A percentile compares a stretch with the other conserved stretches of the same genome.
phyloP scores from a whole-genome alignment of 2,329 filamentous ascomycete genomes.

The Tolypocladium guangdongense region DNA sequence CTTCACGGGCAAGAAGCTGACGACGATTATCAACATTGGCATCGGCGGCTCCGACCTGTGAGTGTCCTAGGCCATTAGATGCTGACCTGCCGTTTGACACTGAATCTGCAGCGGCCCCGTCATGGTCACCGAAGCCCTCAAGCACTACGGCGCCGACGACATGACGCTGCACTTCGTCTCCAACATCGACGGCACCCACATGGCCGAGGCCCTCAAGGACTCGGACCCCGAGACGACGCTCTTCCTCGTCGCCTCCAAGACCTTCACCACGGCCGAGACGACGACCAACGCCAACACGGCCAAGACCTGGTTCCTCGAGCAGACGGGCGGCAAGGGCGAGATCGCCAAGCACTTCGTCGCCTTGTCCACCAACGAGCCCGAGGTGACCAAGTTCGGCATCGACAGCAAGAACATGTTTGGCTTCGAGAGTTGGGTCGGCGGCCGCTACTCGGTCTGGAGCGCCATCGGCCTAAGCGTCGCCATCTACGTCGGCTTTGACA shows the following conservation, averaged over 20 bases:
- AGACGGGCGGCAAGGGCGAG: constrained; percentile 62
- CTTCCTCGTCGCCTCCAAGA: constrained; percentile 97
- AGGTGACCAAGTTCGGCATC: constrained; percentile 98
- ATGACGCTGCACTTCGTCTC: constrained; percentile 95
- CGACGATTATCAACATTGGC: constrained; percentile 92
- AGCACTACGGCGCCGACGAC: constrained; percentile 79
- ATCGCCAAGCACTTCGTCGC: constrained; percentile 99
- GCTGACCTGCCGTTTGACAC: constrained; percentile 5
- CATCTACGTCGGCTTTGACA: constrained; percentile 92
- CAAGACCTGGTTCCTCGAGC: constrained; percentile 92
- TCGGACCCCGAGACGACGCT: constrained; percentile 97
- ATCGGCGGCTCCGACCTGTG: constrained; percentile 98
- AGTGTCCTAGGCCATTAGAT: constrained; percentile 25
- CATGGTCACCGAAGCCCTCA: constrained; percentile 97
- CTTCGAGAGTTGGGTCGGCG: constrained; percentile 97
- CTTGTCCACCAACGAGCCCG: constrained; percentile 86
- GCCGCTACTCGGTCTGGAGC: constrained; percentile 97
- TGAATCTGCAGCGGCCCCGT: constrained; percentile 63
- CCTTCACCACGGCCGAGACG: constrained; percentile 97
- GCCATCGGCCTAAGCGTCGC: constrained; percentile 92
- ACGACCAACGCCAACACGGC: constrained; percentile 94
- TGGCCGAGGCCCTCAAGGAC: constrained; percentile 79
- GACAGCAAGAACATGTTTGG: constrained; percentile 99
- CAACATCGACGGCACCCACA: constrained; percentile 98
- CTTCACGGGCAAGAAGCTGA: constrained; percentile 92